Percentiles rank a stretch among this genome's conserved stretches.
Evolutionary conservation across 1,284 basidiomycete species (phyloP).

Genomic region (Apiotrichum porosum): DNA sequence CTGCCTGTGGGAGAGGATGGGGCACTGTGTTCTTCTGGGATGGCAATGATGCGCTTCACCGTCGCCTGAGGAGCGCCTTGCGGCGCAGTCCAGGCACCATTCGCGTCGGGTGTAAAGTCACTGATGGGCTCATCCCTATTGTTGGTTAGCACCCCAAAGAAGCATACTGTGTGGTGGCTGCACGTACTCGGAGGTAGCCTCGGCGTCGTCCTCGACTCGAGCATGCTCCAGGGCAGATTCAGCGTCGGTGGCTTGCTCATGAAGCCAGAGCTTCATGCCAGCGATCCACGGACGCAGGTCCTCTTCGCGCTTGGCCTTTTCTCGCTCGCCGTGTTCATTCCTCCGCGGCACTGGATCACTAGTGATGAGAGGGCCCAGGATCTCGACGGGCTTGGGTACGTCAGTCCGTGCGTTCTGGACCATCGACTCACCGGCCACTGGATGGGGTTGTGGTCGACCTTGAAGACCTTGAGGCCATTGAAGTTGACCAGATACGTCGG

Average conservation of each 20-base stretch:
- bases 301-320: conserved; percentile 48
- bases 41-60: neutral
- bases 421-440: conserved; percentile 64
- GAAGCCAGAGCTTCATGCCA: conserved; percentile 62
- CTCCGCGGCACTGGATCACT: conserved; percentile 5
- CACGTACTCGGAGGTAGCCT: conserved; percentile 30
- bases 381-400: conserved; percentile 34
- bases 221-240: neutral
- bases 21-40: neutral
- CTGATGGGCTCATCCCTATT: too few species aligned
- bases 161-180: too few species aligned
- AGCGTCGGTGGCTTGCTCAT: conserved; percentile 13
- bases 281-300: conserved; percentile 68
- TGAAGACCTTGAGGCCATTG: conserved; percentile 69
- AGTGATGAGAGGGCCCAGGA: conserved; percentile 35
- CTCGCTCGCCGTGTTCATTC: conserved; percentile 1
- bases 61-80: neutral
- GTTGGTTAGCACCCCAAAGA: too few species aligned
- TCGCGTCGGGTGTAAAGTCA: neutral
- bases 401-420: conserved; percentile 5
- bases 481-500: conserved; percentile 77
- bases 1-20: conserved; percentile 5
- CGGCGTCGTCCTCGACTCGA: conserved; percentile 20
- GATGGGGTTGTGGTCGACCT: conserved; percentile 84
- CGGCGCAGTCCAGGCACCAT: conserved; percentile 3